phyloP scores from a whole-genome alignment of 768 basidiomycete species.

The Russula lepida region DNA sequence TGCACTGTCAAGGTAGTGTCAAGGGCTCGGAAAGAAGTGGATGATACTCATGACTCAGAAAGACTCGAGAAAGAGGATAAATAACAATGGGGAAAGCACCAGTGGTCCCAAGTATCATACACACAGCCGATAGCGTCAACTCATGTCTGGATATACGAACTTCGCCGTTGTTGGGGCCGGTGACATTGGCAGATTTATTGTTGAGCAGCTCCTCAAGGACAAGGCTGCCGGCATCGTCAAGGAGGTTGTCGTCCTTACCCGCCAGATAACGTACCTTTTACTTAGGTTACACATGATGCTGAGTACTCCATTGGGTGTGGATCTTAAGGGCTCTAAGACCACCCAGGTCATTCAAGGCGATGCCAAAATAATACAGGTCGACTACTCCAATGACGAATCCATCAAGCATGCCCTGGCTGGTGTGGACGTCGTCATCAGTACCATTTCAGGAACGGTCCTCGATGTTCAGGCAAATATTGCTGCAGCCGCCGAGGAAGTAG shows the following conservation, averaged over 20 bases:
- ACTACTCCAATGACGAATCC: not conserved
- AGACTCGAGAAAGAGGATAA: too few relatives aligned
- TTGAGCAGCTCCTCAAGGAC: conserved; percentile 10
- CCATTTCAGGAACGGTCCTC: not conserved
- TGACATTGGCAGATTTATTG: conserved; percentile 13
- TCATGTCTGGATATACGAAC: conserved; percentile 15
- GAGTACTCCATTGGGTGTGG: not conserved
- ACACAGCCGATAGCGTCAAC: not conserved
- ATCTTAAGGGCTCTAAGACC: not conserved
- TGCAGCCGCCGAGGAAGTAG: not conserved
- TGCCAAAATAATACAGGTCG: not conserved
- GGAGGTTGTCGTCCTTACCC: conserved; percentile 16
- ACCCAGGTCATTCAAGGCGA: not conserved
- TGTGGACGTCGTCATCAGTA: not conserved
- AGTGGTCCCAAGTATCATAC: too few relatives aligned
- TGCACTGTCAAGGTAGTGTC: too few relatives aligned
- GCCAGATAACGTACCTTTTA: too few relatives aligned
- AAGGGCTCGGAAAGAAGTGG: too few relatives aligned
- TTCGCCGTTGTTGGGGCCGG: conserved; percentile 18
- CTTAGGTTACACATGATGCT: too few relatives aligned
- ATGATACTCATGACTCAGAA: too few relatives aligned
- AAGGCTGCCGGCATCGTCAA: conserved; percentile 7
- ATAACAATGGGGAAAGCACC: too few relatives aligned
- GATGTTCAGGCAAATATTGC: not conserved
- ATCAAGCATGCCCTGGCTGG: not conserved